Percentiles rank a stretch among this genome's conserved stretches.
Conservation (phyloP, 1,284 basidiomycete species). For the Mycena sp. region DNA sequence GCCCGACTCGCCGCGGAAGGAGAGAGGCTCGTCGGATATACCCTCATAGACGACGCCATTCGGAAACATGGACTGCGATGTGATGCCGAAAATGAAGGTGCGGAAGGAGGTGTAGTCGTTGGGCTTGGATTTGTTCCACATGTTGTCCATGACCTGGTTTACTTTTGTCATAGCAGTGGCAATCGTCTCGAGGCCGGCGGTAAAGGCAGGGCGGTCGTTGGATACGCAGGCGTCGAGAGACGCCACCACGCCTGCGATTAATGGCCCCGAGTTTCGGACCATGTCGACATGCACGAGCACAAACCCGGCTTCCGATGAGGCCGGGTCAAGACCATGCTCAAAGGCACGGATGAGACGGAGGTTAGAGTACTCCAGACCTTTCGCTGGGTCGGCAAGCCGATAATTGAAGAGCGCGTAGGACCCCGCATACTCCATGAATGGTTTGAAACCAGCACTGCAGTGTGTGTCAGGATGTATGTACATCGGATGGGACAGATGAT, state of each 20-base stretch:
- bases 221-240: constrained; percentile 25
- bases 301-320: constrained; percentile 33
- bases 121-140: constrained; percentile 36
- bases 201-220: constrained; percentile 26
- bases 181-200: constrained; percentile 28
- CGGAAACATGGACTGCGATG: constrained; percentile 38
- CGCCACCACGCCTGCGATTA: constrained; percentile 30
- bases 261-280: constrained; percentile 37
- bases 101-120: constrained; percentile 36
- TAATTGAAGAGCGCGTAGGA: constrained; percentile 41
- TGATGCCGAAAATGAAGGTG: constrained; percentile 38
- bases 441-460: constrained; percentile 33
- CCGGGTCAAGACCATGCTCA: constrained; percentile 36
- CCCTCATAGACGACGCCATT: constrained; percentile 40
- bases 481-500: neutral
- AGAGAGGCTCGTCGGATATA: constrained; percentile 37
- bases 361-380: constrained; percentile 37
- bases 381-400: constrained; percentile 32
- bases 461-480: neutral
- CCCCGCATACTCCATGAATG: constrained; percentile 42
- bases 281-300: constrained; percentile 38
- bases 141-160: constrained; percentile 32
- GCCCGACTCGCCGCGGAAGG: constrained; percentile 40
- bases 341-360: constrained; percentile 41
- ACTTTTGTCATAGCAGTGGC: constrained; percentile 24